phyloP scores from a whole-genome alignment of 192 early-diverging fungal genomes.

The Coemansia sp. region DNA sequence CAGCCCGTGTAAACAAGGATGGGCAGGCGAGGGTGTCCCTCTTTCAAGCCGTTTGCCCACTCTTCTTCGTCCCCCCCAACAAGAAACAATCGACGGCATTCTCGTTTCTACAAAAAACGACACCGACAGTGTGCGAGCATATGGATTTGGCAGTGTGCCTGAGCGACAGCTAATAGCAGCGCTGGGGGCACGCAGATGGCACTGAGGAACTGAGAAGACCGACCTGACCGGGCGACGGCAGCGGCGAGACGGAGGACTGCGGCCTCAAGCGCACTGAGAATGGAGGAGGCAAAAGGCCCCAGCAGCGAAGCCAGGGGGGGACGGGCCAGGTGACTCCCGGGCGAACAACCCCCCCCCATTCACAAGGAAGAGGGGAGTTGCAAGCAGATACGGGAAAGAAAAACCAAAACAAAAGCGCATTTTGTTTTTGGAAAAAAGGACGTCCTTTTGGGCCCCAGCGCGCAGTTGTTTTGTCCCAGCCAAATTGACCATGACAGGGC shows the following conservation, averaged over 20 bases:
- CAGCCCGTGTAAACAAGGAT: constrained; percentile 4
- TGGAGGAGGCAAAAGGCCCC: constrained; percentile 1
- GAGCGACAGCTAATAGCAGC: too few relatives aligned
- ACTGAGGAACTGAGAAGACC: not conserved
- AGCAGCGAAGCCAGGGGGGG: constrained; percentile 8
- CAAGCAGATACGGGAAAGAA: constrained; percentile 9
- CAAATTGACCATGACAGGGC: not conserved
- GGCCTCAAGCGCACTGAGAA: not conserved
- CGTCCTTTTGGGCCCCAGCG: constrained; percentile 14
- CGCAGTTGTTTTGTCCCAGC: constrained; percentile 8
- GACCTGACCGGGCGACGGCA: too few relatives aligned
- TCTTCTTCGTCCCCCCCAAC: constrained; percentile 15
- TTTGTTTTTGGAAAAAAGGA: constrained; percentile 24
- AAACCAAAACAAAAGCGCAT: constrained; percentile 22
- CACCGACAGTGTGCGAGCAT: not conserved
- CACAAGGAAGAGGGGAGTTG: constrained; percentile 4
- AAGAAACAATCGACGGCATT: constrained; percentile 7
- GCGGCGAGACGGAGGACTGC: not conserved
- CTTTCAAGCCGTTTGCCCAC: not conserved
- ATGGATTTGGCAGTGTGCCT: too few relatives aligned
- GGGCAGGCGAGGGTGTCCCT: not conserved
- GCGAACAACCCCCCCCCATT: constrained; percentile 8
- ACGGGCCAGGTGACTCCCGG: constrained; percentile 12
- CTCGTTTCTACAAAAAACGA: too few relatives aligned
- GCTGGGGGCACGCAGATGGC: not conserved